Conservation (phyloP, 2,329 filamentous ascomycete species). For the Stylonectria norvegica region DNA sequence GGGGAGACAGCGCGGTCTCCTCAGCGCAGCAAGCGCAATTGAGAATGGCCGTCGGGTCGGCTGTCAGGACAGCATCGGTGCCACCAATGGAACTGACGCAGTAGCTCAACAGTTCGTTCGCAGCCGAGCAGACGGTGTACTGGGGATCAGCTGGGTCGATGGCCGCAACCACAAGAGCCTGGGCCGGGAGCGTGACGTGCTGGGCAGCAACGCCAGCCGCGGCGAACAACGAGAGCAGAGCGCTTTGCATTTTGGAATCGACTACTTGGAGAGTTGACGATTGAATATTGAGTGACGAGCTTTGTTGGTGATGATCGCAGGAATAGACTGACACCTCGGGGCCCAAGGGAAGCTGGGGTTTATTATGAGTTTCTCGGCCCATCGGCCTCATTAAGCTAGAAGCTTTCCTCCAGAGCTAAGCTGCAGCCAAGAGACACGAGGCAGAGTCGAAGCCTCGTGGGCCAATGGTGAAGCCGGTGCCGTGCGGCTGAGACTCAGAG, state of each 20-base stretch:
- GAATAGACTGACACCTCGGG: background rate
- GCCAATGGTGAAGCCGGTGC: slow-evolving; percentile 16
- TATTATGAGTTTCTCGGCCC: background rate
- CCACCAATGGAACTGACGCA: slow-evolving; percentile 27
- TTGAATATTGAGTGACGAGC: background rate
- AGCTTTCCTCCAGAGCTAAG: slow-evolving; percentile 1
- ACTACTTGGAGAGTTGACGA: background rate
- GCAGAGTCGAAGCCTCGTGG: slow-evolving; percentile 13
- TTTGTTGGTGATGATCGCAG: background rate
- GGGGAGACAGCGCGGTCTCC: slow-evolving; percentile 17
- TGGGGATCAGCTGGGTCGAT: slow-evolving; percentile 23
- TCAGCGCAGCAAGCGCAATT: slow-evolving; percentile 30
- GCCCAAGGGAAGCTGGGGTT: background rate
- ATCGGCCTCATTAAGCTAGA: background rate
- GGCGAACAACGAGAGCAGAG: slow-evolving; percentile 16
- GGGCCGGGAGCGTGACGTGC: slow-evolving; percentile 17
- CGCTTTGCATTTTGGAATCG: slow-evolving; percentile 23
- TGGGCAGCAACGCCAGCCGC: slow-evolving; percentile 27
- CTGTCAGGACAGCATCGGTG: slow-evolving; percentile 18
- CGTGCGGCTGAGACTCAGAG: slow-evolving; percentile 29
- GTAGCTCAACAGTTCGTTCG: slow-evolving; percentile 15
- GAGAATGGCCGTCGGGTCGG: slow-evolving; percentile 20
- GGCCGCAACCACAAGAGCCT: slow-evolving; percentile 22
- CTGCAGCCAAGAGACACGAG: slow-evolving; percentile 10
- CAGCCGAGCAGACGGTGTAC: slow-evolving; percentile 23